A percentile compares a stretch with the other conserved stretches of the same genome.
Conservation (phyloP, 208 protist genomes). For the Lotmaria passim region DNA sequence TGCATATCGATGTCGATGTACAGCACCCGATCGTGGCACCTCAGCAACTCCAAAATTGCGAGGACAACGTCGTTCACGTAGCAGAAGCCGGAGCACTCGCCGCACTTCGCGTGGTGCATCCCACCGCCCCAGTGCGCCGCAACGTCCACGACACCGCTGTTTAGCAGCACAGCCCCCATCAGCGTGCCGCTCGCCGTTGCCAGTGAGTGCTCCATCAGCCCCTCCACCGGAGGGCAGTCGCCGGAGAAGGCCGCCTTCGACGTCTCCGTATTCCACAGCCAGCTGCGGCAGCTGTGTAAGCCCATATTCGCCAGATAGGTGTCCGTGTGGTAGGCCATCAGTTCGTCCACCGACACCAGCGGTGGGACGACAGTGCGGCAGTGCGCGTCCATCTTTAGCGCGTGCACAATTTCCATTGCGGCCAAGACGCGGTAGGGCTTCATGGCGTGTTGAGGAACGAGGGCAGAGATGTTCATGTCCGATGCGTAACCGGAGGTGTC, state of each 20-base stretch:
- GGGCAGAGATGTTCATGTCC: constrained; percentile 86
- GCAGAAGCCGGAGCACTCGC: constrained; percentile 99
- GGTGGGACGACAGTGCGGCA: constrained; percentile 78
- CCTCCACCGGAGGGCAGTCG: constrained; percentile 90
- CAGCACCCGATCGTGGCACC: constrained; percentile 96
- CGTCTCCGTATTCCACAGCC: constrained; percentile 83
- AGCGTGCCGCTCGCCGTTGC: constrained; percentile 84
- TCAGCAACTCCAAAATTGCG: constrained; percentile 99
- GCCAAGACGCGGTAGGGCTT: constrained; percentile 88
- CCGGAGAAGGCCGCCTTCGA: constrained; percentile 87
- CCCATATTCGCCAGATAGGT: constrained; percentile 86
- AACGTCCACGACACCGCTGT: constrained; percentile 74
- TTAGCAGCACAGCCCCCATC: constrained; percentile 87
- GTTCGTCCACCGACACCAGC: constrained; percentile 67
- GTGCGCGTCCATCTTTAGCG: constrained; percentile 62
- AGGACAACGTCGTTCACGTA: constrained; percentile 99
- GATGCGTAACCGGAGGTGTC: constrained; percentile 85
- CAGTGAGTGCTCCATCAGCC: constrained; percentile 87
- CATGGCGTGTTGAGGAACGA: constrained; percentile 91
- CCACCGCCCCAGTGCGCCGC: constrained; percentile 99
- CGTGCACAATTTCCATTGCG: constrained; percentile 80
- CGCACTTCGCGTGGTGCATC: constrained; percentile 98
- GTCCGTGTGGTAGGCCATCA: constrained; percentile 73
- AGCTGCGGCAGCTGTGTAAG: constrained; percentile 79
- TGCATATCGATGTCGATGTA: constrained; percentile 99